Base-by-base conservation (phyloP, 2,329 filamentous ascomycete genomes). In the Blumeriella jaapii region DNA sequence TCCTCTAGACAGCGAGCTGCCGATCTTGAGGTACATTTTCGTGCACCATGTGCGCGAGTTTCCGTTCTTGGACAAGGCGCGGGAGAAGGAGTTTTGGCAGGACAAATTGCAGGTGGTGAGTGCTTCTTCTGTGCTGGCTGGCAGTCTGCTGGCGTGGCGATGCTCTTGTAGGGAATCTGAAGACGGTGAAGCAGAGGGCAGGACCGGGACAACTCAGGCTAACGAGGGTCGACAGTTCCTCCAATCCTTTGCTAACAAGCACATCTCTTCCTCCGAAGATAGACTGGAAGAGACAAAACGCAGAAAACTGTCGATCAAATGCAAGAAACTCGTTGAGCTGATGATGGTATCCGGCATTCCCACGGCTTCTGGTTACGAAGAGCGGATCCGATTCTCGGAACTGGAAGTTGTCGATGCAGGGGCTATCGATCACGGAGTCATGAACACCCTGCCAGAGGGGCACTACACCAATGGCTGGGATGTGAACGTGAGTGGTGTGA, bases 321-420 rank as follows among this genome's bases (percentile, higher is more conserved):
- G 83, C 30, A 80, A 91, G 58, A 98, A 98, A 64, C 65, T 98
- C 39, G 84, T 98, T 8, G 91, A 98, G 66, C 68, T 98, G 42
- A 98, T 98, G 91, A 95, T 98, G 86, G 91, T 98, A 6, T 96
- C 89, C 6, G 91, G 91, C 23, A 81, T 98, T 39, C 84, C 83
- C 20, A 98, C 91, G 1, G 86, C 91, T 3, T 95, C 87, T 4
- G 91, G 91, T 2, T 98, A 96, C 56, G 91, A 98, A 60, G 91
- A 98, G 64, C 76, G 91, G 39, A 95, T 98, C 54, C 76, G 86
- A 32, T 98, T 98, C 57, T 85, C 86, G 1, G 91, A 98, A 61
- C 81, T 98, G 61, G 91, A 98, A 55, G 86, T 96, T 15, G 85
- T 98, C 17, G 91, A 98, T 54, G 75, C 85, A 45, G 82, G 85